Evolutionary conservation across 2,329 filamentous ascomycete genomes (phyloP).

Genomic region (Ramularia endophylla): DNA sequence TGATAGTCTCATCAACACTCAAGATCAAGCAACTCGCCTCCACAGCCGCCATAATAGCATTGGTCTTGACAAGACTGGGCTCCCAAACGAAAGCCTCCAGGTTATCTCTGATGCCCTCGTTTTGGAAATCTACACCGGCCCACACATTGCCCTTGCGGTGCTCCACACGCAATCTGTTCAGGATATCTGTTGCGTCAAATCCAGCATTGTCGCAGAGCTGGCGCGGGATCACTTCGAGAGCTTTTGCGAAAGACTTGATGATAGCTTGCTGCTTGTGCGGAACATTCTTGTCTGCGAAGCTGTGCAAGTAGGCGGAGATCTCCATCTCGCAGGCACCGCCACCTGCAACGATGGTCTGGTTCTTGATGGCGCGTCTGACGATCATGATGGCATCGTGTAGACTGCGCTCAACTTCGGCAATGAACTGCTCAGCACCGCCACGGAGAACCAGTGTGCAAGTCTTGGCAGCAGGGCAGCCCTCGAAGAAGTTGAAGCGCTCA

Average conservation of each 20-base stretch:
- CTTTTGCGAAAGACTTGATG: constrained; percentile 97
- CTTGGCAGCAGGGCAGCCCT: constrained; percentile 90
- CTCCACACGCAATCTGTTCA: constrained; percentile 93
- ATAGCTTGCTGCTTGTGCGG: constrained; percentile 94
- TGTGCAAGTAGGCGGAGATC: constrained; percentile 85
- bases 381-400: constrained; percentile 99
- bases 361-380: constrained; percentile 95
- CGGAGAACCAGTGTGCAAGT: constrained; percentile 94
- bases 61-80: constrained; percentile 90
- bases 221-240: constrained; percentile 90
- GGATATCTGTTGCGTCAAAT: constrained; percentile 95
- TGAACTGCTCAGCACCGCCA: constrained; percentile 97
- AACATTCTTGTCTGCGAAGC: constrained; percentile 86
- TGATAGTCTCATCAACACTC: constrained; percentile 96
- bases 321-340: constrained; percentile 97
- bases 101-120: constrained; percentile 91
- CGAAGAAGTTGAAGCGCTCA: constrained; percentile 98
- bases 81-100: constrained; percentile 97
- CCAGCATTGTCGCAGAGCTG: constrained; percentile 98
- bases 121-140: constrained; percentile 92
- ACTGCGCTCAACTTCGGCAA: constrained; percentile 95
- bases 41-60: constrained; percentile 91
- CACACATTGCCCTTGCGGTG: constrained; percentile 88
- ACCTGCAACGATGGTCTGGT: constrained; percentile 89
- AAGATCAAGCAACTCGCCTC: constrained; percentile 94